phyloP scores from a whole-genome alignment of 495 filamentous ascomycete genomes.

The Platismatia glauca region DNA sequence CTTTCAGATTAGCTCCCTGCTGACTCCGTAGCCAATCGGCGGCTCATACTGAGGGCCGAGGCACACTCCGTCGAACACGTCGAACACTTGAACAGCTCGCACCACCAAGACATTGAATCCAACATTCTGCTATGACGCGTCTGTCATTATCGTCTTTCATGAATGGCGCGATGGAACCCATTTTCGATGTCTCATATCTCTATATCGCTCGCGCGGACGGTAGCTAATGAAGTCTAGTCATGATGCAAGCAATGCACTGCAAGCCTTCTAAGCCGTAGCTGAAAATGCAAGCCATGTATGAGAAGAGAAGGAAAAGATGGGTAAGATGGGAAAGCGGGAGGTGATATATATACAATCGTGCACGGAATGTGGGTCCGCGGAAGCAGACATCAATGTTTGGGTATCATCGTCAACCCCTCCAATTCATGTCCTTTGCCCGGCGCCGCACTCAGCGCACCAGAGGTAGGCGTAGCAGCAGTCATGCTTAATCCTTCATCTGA shows the following conservation, averaged over 20 bases:
- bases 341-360: constrained; percentile 8
- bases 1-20: too few species aligned
- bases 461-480: constrained; percentile 52
- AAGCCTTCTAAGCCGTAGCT: constrained; percentile 7
- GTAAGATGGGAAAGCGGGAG: background rate
- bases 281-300: constrained; percentile 3
- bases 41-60: too few species aligned
- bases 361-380: background rate
- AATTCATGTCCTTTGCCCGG: constrained; percentile 13
- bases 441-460: constrained; percentile 40
- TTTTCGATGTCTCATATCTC: background rate
- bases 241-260: constrained; percentile 3
- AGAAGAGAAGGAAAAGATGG: background rate
- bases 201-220: background rate
- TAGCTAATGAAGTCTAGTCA: background rate
- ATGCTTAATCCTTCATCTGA: constrained; percentile 4
- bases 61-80: too few species aligned
- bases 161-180: background rate
- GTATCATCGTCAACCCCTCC: constrained; percentile 16
- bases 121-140: background rate
- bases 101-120: too few species aligned
- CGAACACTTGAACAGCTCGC: too few species aligned
- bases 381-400: constrained; percentile 5
- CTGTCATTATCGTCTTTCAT: too few species aligned
- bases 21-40: too few species aligned